These are phyloP conservation scores for Sugiyamaella mastotermitis DNA, from an alignment of 805 yeast genomes.

Conservation along the genomic window DNA sequence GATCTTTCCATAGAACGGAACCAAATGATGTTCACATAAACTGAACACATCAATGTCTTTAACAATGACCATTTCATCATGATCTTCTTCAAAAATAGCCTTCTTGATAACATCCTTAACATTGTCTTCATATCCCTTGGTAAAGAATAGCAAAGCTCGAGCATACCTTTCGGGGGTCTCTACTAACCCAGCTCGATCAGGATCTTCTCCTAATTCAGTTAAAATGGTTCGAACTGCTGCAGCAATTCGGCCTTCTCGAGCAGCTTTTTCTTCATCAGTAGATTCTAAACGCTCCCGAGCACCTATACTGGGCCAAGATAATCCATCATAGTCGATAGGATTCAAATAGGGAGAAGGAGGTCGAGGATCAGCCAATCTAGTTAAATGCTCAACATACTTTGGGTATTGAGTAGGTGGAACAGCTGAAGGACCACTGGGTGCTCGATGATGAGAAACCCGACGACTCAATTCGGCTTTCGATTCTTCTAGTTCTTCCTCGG, in stretches of 20 bases:
- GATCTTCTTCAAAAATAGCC: conserved; percentile 97
- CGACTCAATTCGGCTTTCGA: too few species aligned
- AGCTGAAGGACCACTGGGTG: conserved; percentile 14
- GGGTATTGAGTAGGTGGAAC: conserved; percentile 20
- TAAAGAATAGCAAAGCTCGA: conserved; percentile 89
- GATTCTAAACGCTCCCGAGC: conserved; percentile 74
- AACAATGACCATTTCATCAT: conserved; percentile 98
- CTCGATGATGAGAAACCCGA: conserved; percentile 10
- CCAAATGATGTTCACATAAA: conserved; percentile 95
- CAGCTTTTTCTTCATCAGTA: conserved; percentile 54
- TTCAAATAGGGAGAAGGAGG: conserved; percentile 77
- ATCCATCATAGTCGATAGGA: conserved; percentile 83
- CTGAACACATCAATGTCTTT: conserved; percentile 89
- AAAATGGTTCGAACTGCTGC: conserved; percentile 70
- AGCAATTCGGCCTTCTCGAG: conserved; percentile 72
- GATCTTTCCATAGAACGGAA: conserved; percentile 94
- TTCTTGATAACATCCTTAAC: conserved; percentile 86
- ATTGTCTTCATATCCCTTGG: conserved; percentile 95
- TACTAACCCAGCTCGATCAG: conserved; percentile 76
- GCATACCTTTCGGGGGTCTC: conserved; percentile 98
- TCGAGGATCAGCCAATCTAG: conserved; percentile 18
- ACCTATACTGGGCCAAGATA: conserved; percentile 91
- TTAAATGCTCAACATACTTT: conserved; percentile 19
- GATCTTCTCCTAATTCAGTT: conserved; percentile 86
- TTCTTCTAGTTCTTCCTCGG: too few species aligned